Evolutionary conservation across 305 asterid genomes (phyloP).

Genomic region (Petunia hybrid): DNA sequence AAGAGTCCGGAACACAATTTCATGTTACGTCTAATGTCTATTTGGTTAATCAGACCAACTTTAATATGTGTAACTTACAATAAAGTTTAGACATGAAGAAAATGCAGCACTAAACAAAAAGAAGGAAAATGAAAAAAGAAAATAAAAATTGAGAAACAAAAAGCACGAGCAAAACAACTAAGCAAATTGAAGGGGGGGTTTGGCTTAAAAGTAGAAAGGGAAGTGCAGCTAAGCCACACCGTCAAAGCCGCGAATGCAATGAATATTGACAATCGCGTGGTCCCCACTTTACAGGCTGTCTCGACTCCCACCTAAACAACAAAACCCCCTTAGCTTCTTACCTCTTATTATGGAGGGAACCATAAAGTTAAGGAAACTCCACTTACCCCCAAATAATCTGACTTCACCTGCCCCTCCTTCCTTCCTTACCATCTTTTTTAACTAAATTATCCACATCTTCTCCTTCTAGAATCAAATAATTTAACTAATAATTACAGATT

Average conservation of each 20-base stretch:
- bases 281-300: slow-evolving; percentile 12
- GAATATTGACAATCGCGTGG: slow-evolving; percentile 24
- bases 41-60: too few relatives aligned
- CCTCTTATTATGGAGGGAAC: neutral
- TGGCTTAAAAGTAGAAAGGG: neutral
- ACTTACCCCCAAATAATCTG: too few relatives aligned
- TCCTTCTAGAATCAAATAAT: neutral
- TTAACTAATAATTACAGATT: too few relatives aligned
- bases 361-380: neutral
- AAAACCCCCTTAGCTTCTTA: too few relatives aligned
- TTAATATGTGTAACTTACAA: too few relatives aligned
- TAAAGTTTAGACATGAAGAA: neutral
- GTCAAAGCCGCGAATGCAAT: neutral
- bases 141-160: too few relatives aligned
- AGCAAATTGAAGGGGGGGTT: too few relatives aligned
- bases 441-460: neutral
- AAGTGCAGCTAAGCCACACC: neutral
- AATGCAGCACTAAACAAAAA: neutral
- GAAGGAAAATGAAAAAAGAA: neutral
- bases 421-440: neutral
- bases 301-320: neutral
- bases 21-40: too few relatives aligned
- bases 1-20: too few relatives aligned
- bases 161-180: too few relatives aligned
- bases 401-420: too few relatives aligned